phyloP scores from a whole-genome alignment of 2,329 filamentous ascomycete genomes.

The Cryoendolithus antarcticus region DNA sequence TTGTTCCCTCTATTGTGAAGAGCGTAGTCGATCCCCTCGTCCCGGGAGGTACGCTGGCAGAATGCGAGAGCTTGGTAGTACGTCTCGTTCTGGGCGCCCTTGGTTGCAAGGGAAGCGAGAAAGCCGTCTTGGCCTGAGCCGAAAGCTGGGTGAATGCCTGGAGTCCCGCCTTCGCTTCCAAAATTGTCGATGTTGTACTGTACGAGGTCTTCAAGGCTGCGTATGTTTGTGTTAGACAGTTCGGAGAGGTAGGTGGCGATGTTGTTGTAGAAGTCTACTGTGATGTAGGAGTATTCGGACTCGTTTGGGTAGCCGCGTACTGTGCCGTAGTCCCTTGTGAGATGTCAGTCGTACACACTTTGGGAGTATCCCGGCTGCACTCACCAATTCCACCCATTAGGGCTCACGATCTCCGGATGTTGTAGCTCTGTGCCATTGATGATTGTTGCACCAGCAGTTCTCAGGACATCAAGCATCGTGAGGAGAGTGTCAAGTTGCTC shows the following conservation, averaged over 20 bases:
- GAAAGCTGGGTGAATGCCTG: constrained; percentile 48
- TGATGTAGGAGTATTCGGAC: constrained; percentile 61
- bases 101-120: constrained; percentile 47
- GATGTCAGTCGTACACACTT: background rate
- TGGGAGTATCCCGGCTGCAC: background rate
- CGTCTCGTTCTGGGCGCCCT: constrained; percentile 49
- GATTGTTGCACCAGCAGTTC: constrained; percentile 51
- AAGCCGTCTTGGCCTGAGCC: constrained; percentile 61
- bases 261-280: constrained; percentile 59
- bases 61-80: constrained; percentile 58
- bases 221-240: constrained; percentile 48
- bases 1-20: constrained; percentile 32
- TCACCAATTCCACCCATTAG: constrained; percentile 58
- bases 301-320: constrained; percentile 53
- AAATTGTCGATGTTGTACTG: constrained; percentile 47
- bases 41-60: constrained; percentile 43
- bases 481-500: constrained; percentile 45
- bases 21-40: constrained; percentile 59
- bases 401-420: constrained; percentile 50
- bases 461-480: constrained; percentile 38
- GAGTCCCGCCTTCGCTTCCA: constrained; percentile 54
- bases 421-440: constrained; percentile 60
- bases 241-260: constrained; percentile 51
- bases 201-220: constrained; percentile 52
- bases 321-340: constrained; percentile 42